phyloP scores from a whole-genome alignment of 2,329 filamentous ascomycete genomes.

The Stromatinia cepivora region DNA sequence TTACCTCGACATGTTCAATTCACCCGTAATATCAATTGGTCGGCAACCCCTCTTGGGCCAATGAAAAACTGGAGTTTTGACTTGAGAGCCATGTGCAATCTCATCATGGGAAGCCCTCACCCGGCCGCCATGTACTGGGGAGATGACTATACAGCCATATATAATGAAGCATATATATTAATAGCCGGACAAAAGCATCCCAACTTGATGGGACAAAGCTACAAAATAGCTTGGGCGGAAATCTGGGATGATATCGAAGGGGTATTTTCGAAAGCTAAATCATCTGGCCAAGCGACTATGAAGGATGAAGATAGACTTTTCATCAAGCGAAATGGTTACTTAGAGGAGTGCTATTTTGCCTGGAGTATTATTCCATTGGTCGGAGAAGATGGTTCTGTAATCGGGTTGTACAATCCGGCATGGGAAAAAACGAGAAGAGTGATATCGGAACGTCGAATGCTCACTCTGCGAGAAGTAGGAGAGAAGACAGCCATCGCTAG shows the following conservation, averaged over 20 bases:
- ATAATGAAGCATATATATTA: slow-evolving; percentile 70
- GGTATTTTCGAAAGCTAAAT: slow-evolving; percentile 65
- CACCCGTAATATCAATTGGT: slow-evolving; percentile 72
- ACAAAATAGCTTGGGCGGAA: slow-evolving; percentile 66
- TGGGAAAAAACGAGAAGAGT: slow-evolving; percentile 80
- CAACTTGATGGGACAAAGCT: slow-evolving; percentile 69
- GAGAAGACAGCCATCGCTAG: slow-evolving; percentile 72
- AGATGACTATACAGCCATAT: slow-evolving; percentile 64
- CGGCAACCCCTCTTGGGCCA: slow-evolving; percentile 68
- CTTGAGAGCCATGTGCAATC: slow-evolving; percentile 74
- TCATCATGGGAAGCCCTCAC: slow-evolving; percentile 78
- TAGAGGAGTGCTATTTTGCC: slow-evolving; percentile 75
- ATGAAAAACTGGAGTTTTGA: slow-evolving; percentile 73
- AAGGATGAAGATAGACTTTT: slow-evolving; percentile 81
- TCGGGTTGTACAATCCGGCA: slow-evolving; percentile 69
- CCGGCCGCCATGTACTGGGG: slow-evolving; percentile 82
- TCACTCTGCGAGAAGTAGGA: slow-evolving; percentile 74
- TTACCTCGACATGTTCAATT: slow-evolving; percentile 73
- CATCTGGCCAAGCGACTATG: slow-evolving; percentile 76
- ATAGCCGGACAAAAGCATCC: slow-evolving; percentile 79
- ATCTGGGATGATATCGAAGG: slow-evolving; percentile 72
- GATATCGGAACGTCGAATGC: slow-evolving; percentile 77
- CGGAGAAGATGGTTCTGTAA: slow-evolving; percentile 70
- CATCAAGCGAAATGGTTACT: slow-evolving; percentile 64
- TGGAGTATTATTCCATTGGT: slow-evolving; percentile 74